Evolutionary conservation across 345 rosid genomes (phyloP), one percentile per base, ranked within the genome.

Genomic region (Moricandia moricandioides): DNA sequence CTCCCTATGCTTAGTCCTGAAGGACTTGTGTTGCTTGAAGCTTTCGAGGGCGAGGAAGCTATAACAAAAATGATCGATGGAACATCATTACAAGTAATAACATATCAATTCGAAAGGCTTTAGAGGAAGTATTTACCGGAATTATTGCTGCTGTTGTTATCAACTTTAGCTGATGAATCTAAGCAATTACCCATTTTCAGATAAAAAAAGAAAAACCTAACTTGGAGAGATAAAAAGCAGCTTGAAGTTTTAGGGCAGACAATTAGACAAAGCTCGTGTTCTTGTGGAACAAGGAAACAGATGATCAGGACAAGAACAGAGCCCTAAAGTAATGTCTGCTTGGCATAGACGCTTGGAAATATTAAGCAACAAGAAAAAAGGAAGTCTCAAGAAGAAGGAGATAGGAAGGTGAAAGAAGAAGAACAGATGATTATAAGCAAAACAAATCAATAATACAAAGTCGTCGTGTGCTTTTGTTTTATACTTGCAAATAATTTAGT

Each of bases 141-240:
- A 86, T 70, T 85, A 70, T 78, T 88, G 55, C 55, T 88, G 59
- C 82, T 74, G 73, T 79, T 74, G 73, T 79, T 79, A 72, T 91
- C 89, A 13, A 89, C 92, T 85, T 79, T 85, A 58, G 89, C 86
- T 65, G 90, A 84, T 66, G 88, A 89, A 81, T 1, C 78, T 43
- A 89, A 77, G 82, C 95, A 91, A 83, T 91, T 91, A 10, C 97
- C 97, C 97, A 89, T 91, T 16, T 16, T 52, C 7, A 47, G 62
- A 37, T 13, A 0, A 21, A n/a, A 10, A 29, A 29, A 54, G 9
- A 14, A n/a, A 10, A 51, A 1, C 21, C 12, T 17, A 33, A 34
- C 21, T 17, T 58, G 5, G 21, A 59, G 17, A 49, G 13, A 18
- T 17, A n/a, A 21, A 70, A 77, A 77, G 29, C 60, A 11, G 58